phyloP scores from a whole-genome alignment of 2,329 filamentous ascomycete genomes.

The Epichloe sibirici region DNA sequence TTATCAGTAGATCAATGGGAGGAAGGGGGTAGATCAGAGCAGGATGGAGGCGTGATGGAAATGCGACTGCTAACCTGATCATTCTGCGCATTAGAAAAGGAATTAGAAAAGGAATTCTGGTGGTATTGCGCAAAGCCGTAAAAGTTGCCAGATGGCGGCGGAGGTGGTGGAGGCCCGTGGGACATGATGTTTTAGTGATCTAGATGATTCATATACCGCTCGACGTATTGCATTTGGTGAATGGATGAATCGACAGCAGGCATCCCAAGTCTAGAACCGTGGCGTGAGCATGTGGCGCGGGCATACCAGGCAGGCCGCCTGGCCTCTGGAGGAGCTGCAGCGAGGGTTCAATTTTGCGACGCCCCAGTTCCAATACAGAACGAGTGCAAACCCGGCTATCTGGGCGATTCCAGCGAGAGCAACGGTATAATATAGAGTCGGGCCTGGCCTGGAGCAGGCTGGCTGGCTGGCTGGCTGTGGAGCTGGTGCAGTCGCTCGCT shows the following conservation, averaged over 20 bases:
- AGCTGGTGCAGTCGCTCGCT: neutral
- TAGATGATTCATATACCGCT: neutral
- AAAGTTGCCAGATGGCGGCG: slow-evolving; percentile 3
- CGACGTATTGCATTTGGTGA: slow-evolving; percentile 2
- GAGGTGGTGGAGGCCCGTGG: slow-evolving; percentile 6
- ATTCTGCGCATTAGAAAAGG: slow-evolving; percentile 3
- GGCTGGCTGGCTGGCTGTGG: too few species aligned
- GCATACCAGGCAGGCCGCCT: slow-evolving; percentile 5
- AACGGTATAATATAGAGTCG: neutral
- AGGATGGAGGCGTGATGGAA: neutral
- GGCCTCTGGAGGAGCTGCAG: neutral
- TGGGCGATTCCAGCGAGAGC: neutral
- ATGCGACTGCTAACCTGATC: slow-evolving; percentile 3
- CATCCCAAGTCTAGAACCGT: neutral
- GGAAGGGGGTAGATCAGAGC: neutral
- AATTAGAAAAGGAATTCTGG: slow-evolving; percentile 1
- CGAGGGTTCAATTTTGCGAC: neutral
- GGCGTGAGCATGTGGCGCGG: slow-evolving; percentile 2
- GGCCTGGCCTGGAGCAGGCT: neutral
- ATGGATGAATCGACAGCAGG: neutral
- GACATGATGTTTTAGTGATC: slow-evolving; percentile 5
- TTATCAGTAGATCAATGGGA: too few species aligned
- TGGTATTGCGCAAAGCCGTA: slow-evolving; percentile 3
- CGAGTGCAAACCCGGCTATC: neutral
- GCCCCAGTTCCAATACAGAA: neutral